These are phyloP conservation scores for Agarophyton chilense DNA, from an alignment of 23 red algal species.

Conservation along the genomic window DNA sequence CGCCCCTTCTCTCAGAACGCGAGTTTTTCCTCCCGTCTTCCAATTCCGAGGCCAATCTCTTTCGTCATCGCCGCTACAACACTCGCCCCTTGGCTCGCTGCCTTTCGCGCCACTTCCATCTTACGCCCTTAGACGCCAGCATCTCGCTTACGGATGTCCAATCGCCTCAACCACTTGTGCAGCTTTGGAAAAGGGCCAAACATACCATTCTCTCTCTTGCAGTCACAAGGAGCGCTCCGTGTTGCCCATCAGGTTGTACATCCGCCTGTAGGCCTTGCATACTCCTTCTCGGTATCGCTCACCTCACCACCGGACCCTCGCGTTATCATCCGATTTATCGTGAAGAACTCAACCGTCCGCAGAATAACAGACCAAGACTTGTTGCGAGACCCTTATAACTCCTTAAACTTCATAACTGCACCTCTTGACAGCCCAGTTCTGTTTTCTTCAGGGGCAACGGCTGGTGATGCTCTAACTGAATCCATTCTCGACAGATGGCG, in stretches of 20 bases:
- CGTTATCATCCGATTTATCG: slow-evolving; percentile 11
- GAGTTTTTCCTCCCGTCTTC: slow-evolving; percentile 20
- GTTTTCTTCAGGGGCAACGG: slow-evolving; percentile 2
- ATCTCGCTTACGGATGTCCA: no score
- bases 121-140: background rate
- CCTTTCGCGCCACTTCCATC: slow-evolving; percentile 15
- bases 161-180: no score
- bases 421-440: background rate
- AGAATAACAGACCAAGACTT: slow-evolving; percentile 29
- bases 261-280: slow-evolving; percentile 22
- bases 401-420: slow-evolving; percentile 21
- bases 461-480: slow-evolving; percentile 55
- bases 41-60: slow-evolving; percentile 7
- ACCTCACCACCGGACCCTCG: background rate
- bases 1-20: no score
- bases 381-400: background rate
- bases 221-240: no score
- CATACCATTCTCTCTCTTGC: no score
- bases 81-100: slow-evolving; percentile 26
- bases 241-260: no score
- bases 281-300: slow-evolving; percentile 35
- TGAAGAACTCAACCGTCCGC: slow-evolving; percentile 11
- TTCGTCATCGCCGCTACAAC: slow-evolving; percentile 60
- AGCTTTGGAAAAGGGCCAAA: no score
- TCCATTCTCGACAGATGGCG: slow-evolving; percentile 56